Evolutionary conservation across 208 protist genomes (phyloP).

Genomic region (Crithidia acanthocephali): DNA sequence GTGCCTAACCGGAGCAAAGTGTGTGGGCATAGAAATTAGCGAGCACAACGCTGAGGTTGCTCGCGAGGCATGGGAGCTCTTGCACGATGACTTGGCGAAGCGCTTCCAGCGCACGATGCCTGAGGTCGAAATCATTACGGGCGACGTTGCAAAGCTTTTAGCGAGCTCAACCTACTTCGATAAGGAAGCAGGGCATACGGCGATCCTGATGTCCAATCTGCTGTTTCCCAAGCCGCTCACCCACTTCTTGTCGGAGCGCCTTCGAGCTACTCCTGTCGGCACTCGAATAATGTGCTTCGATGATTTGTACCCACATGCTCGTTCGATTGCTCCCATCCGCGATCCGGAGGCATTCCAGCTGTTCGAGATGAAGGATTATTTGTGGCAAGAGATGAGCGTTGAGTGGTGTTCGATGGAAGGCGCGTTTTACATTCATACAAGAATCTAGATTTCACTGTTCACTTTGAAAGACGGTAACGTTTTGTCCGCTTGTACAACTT

Average conservation of each 20-base stretch:
- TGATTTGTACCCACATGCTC: slow-evolving; percentile 78
- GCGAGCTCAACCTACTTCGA: slow-evolving; percentile 44
- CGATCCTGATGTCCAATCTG: slow-evolving; percentile 81
- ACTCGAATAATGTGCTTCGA: slow-evolving; percentile 83
- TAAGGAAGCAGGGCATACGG: slow-evolving; percentile 45
- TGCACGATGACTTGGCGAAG: slow-evolving; percentile 45
- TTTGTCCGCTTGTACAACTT: slow-evolving; percentile 11
- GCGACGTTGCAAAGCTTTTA: slow-evolving; percentile 63
- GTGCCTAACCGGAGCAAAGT: slow-evolving; percentile 65
- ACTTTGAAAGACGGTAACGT: slow-evolving; percentile 18
- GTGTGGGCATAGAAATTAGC: slow-evolving; percentile 85
- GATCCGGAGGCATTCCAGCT: slow-evolving; percentile 79
- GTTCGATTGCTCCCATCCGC: slow-evolving; percentile 56
- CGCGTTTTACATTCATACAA: slow-evolving; percentile 66
- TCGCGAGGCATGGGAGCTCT: slow-evolving; percentile 48
- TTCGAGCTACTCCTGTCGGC: slow-evolving; percentile 49
- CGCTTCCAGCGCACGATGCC: slow-evolving; percentile 51
- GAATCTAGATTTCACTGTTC: slow-evolving; percentile 24
- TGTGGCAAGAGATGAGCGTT: slow-evolving; percentile 71
- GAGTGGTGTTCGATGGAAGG: slow-evolving; percentile 77
- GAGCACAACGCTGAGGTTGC: slow-evolving; percentile 69
- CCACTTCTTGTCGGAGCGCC: slow-evolving; percentile 76
- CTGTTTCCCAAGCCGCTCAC: slow-evolving; percentile 73
- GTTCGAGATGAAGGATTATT: slow-evolving; percentile 82
- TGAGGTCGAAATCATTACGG: slow-evolving; percentile 70